Percentiles rank a stretch among this genome's conserved stretches.
These are phyloP conservation scores for Pseudogymnoascus sp. DNA, from an alignment of 2,329 filamentous ascomycete species.

Conservation along the genomic window DNA sequence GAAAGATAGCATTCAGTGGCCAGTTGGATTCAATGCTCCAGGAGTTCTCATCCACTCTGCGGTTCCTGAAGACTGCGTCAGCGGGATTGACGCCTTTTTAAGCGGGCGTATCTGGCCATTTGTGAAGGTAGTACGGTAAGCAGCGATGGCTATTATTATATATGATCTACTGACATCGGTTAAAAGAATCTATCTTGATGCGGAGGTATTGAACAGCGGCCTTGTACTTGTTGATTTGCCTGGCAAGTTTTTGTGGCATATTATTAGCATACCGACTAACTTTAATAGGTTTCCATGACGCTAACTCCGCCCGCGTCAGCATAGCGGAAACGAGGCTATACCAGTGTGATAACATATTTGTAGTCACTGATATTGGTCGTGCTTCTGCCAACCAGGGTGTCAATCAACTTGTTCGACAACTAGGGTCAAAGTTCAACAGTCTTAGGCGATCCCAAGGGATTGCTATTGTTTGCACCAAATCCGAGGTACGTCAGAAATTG, in stretches of 20 bases:
- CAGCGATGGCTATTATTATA: neutral
- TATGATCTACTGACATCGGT: neutral
- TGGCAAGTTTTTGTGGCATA: constrained; percentile 2
- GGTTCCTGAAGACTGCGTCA: neutral
- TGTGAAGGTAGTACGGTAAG: constrained; percentile 15
- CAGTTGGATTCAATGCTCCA: constrained; percentile 9
- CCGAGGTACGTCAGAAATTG: constrained; percentile 10
- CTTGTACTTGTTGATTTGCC: constrained; percentile 16
- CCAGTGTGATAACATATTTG: constrained; percentile 15
- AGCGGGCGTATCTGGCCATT: constrained; percentile 13
- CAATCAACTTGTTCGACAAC: constrained; percentile 9
- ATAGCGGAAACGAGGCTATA: constrained; percentile 14
- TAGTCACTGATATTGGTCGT: constrained; percentile 14
- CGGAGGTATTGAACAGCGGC: constrained; percentile 11
- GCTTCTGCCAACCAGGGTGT: constrained; percentile 13
- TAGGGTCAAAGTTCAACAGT: constrained; percentile 12
- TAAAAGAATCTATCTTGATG: constrained; percentile 13
- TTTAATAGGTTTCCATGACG: constrained; percentile 13
- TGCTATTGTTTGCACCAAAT: constrained; percentile 15
- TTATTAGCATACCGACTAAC: constrained; percentile 9
- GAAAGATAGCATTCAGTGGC: constrained; percentile 13
- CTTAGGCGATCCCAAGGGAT: constrained; percentile 14
- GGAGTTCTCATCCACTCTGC: constrained; percentile 6
- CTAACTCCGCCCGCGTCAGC: constrained; percentile 14
- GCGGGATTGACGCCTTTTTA: constrained; percentile 10